Base-by-base conservation (phyloP, 805 yeast genomes). In the Candida stauntonica region DNA sequence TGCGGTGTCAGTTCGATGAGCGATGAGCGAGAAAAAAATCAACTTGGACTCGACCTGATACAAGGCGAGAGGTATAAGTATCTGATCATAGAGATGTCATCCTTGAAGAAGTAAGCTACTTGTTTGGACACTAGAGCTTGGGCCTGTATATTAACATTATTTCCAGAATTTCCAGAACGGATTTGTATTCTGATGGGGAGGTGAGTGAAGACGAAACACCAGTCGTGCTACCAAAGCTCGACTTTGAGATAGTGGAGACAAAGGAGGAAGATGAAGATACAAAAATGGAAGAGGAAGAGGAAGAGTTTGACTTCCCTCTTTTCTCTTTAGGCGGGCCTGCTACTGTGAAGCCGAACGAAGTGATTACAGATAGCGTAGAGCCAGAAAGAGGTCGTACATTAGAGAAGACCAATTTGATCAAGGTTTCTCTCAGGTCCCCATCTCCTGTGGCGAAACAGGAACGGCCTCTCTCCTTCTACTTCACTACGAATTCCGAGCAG, bases 241-340 rank as follows among this genome's bases (percentile, higher is more conserved):
- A 55, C 21, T 55, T 55, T 37, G 60, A 55, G 13, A 47, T 55
- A 26, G 46, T 55, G 5, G 54, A 51, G 24, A 15, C 35, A 3
- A n/a, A 18, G 16, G 36, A 39, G 1, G 36, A 35, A 15, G 28
- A 18, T 2, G 36, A 31, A 6, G 39, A 31, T 4, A 29, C 20
- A 12, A 9, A n/a, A 6, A 11, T 23, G 7, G 38, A 37, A 9
- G 46, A 41, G 14, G 38, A 27, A 2, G 38, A 46, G 12, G 52
- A 47, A 12, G 57, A 50, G 38, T 55, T 51, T 38, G 60, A 55
- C 16, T 54, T 55, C 36, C 58, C 60, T 1, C 28, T 55, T 21
- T 55, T 55, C 40, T 55, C 60, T 3, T 45, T 50, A 29, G 56
- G 50, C 27, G 54, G 41, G 5, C 36, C 17, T 13, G 26, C 17